A percentile compares a stretch with the other conserved stretches of the same genome.
These are phyloP conservation scores for Polygonum maritimum DNA, from an alignment of 148 eudicot species.

Conservation along the genomic window DNA sequence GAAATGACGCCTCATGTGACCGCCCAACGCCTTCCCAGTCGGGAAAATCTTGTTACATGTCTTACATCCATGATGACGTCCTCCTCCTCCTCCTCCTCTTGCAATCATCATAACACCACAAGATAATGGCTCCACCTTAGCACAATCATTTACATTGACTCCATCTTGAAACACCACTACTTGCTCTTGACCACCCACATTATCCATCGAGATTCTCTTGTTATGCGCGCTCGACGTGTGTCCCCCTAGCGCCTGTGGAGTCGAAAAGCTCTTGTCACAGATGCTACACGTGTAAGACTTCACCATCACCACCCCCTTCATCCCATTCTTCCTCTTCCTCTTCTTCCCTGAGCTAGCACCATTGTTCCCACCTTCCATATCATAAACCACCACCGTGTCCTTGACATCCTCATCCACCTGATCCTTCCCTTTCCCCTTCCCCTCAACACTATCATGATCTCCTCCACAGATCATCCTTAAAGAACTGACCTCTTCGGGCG, in stretches of 20 bases:
- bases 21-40: slow-evolving; percentile 38
- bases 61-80: slow-evolving; percentile 8
- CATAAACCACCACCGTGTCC: neutral
- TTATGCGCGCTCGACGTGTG: slow-evolving; percentile 40
- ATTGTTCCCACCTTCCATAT: neutral
- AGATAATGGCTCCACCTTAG: neutral
- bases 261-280: slow-evolving; percentile 32
- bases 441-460: neutral
- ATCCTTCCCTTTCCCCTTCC: neutral
- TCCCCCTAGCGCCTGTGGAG: slow-evolving; percentile 49
- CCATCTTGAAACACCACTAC: neutral
- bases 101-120: no score
- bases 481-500: neutral
- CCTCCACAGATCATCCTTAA: neutral
- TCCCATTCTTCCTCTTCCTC: slow-evolving; percentile 16
- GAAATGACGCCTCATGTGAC: slow-evolving; percentile 37
- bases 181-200: neutral
- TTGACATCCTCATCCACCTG: neutral
- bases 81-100: neutral
- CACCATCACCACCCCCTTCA: neutral
- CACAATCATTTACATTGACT: neutral
- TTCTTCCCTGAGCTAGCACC: neutral
- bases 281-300: slow-evolving; percentile 31
- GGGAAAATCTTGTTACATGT: slow-evolving; percentile 28
- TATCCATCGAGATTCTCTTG: slow-evolving; percentile 15